Percentiles rank a stretch among this genome's conserved stretches.
Conservation (phyloP, 148 eudicot genomes). For the Arbutus unedo region DNA sequence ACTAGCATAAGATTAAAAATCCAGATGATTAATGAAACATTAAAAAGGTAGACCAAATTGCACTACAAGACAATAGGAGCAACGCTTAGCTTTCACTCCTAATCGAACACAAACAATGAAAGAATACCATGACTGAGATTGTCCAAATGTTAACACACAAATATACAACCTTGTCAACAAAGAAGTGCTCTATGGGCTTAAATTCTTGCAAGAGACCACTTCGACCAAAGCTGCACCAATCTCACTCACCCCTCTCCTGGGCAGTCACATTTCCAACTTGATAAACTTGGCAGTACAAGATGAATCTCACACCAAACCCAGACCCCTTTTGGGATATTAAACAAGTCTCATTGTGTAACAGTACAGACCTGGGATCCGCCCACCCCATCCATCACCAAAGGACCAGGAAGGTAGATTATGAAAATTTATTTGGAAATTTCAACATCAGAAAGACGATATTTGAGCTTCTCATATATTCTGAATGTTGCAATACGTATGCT, state of each 20-base stretch:
- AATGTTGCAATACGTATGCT: not conserved
- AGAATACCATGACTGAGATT: not conserved
- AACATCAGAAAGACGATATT: not conserved
- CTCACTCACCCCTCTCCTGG: not conserved
- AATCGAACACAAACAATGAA: not conserved
- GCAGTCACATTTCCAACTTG: not conserved
- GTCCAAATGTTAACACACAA: not conserved
- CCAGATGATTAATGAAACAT: not conserved
- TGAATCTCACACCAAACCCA: not conserved
- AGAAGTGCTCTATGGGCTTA: not conserved
- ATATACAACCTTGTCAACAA: not conserved
- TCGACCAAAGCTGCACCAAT: not conserved
- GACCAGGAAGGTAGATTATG: not conserved
- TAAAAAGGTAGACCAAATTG: not conserved
- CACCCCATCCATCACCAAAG: slow-evolving; percentile 3
- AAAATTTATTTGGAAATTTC: not conserved
- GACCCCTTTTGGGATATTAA: not conserved
- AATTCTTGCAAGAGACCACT: not conserved
- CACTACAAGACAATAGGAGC: not conserved
- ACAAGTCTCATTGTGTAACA: not conserved
- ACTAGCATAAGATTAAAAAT: not conserved
- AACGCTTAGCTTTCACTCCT: not conserved
- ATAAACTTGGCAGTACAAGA: not conserved
- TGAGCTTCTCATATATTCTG: not conserved
- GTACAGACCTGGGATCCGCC: not conserved